Conservation (phyloP, 2,329 filamentous ascomycete species). For the Aspergillus sp. region DNA sequence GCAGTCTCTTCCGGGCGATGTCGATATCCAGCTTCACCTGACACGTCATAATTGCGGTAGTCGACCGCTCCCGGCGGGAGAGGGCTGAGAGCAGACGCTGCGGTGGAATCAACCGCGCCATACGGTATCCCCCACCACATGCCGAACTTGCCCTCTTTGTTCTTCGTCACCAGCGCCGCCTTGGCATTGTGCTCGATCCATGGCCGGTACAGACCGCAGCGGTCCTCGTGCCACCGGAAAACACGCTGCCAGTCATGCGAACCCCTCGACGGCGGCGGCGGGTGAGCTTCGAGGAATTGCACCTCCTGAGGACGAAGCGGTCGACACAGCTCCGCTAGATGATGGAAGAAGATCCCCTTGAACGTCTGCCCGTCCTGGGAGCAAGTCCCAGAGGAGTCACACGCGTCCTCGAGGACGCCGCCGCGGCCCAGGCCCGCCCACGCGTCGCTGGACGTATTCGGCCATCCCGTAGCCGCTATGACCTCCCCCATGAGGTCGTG, state of each 20-base stretch:
- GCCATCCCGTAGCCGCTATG: slow-evolving; percentile 70
- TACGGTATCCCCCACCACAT: slow-evolving; percentile 66
- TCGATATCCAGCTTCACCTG: slow-evolving; percentile 5
- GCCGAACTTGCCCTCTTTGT: slow-evolving; percentile 63
- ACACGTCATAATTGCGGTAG: slow-evolving; percentile 34
- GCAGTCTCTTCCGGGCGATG: slow-evolving; percentile 5
- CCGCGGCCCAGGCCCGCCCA: slow-evolving; percentile 71
- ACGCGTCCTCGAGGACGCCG: slow-evolving; percentile 75
- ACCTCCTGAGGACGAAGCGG: slow-evolving; percentile 46
- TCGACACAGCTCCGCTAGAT: slow-evolving; percentile 68
- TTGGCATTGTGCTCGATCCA: slow-evolving; percentile 75
- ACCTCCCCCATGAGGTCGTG: slow-evolving; percentile 67
- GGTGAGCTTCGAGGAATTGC: slow-evolving; percentile 33
- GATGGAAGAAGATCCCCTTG: slow-evolving; percentile 92
- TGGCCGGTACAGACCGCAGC: slow-evolving; percentile 55
- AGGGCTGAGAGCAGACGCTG: slow-evolving; percentile 14
- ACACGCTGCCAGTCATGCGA: slow-evolving; percentile 35
- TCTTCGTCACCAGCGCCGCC: slow-evolving; percentile 61
- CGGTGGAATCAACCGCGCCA: slow-evolving; percentile 6
- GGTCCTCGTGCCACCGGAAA: slow-evolving; percentile 45
- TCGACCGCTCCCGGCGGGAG: slow-evolving; percentile 41
- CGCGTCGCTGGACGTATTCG: slow-evolving; percentile 28
- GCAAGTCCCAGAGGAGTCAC: slow-evolving; percentile 65
- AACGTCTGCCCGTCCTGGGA: slow-evolving; percentile 82
- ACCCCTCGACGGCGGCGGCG: slow-evolving; percentile 15